A percentile compares a stretch with the other conserved stretches of the same genome.
These are phyloP conservation scores for Suillus lakei DNA, from an alignment of 768 basidiomycete genomes.

Conservation along the genomic window DNA sequence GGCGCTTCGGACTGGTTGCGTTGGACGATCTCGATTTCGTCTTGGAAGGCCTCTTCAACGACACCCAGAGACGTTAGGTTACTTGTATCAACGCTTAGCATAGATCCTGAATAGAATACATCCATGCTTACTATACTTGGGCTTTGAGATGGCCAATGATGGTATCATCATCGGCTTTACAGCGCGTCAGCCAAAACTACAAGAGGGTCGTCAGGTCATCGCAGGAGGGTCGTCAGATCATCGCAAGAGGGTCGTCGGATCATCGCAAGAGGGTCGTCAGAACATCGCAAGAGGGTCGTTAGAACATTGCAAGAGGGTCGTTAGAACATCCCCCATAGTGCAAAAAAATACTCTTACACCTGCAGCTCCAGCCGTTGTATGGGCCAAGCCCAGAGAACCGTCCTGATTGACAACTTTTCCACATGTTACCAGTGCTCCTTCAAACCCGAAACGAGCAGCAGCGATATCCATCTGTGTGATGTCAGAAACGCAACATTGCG, in stretches of 20 bases:
- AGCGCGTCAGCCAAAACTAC: slow-evolving; percentile 10
- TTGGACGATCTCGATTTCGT: not conserved
- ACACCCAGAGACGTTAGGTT: not conserved
- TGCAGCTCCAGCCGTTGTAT: slow-evolving; percentile 3
- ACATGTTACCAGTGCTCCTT: slow-evolving; percentile 15
- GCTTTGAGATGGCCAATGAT: slow-evolving; percentile 16
- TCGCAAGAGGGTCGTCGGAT: not conserved
- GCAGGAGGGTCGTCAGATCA: not conserved
- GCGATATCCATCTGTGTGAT: not conserved
- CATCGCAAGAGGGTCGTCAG: not conserved
- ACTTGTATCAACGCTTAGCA: not conserved
- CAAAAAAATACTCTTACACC: slow-evolving; percentile 2
- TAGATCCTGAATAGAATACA: not conserved
- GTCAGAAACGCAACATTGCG: not conserved
- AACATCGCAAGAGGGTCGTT: not conserved
- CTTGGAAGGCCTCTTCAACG: not conserved
- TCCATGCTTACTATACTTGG: slow-evolving; percentile 15
- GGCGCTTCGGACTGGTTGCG: not conserved
- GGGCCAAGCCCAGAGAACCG: not conserved
- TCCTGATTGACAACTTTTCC: slow-evolving; percentile 14
- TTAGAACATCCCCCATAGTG: not conserved
- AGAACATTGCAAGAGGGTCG: not conserved
- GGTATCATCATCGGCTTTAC: not conserved
- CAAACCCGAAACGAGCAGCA: slow-evolving; percentile 12
- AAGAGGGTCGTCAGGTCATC: not conserved